Conservation (phyloP, 208 protist species). For the Entamoeba invadens region DNA sequence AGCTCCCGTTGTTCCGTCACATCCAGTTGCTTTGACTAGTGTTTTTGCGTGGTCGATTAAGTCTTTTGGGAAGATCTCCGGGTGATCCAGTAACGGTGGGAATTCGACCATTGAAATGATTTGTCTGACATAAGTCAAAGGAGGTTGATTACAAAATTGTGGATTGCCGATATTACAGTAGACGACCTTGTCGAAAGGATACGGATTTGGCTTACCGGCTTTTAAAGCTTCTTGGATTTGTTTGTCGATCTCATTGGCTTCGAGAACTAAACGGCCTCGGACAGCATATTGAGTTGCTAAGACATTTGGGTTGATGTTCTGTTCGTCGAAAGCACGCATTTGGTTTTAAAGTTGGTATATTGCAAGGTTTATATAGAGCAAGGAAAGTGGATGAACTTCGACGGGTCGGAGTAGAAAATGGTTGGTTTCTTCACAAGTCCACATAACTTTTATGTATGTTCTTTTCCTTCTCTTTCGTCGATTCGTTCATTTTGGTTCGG, state of each 20-base stretch:
- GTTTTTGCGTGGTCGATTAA: constrained; percentile 59
- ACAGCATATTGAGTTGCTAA: constrained; percentile 57
- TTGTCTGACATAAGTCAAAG: constrained; percentile 77
- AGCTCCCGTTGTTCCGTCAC: constrained; percentile 29
- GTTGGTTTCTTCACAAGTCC: too few species aligned
- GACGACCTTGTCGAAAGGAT: constrained; percentile 65
- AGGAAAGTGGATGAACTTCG: too few species aligned
- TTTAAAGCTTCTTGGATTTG: constrained; percentile 23
- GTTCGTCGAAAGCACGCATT: not conserved
- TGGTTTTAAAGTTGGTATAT: too few species aligned
- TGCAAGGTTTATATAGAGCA: too few species aligned
- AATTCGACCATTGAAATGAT: constrained; percentile 46
- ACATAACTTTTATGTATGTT: too few species aligned
- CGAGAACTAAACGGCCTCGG: constrained; percentile 47
- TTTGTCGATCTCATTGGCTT: constrained; percentile 41
- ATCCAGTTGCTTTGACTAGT: constrained; percentile 43
- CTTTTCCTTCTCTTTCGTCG: too few species aligned
- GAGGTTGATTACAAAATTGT: constrained; percentile 74
- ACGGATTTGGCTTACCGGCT: not conserved
- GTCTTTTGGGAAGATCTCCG: constrained; percentile 58
- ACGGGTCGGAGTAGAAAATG: too few species aligned
- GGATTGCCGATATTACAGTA: constrained; percentile 98
- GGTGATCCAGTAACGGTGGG: constrained; percentile 44
- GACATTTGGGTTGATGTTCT: constrained; percentile 4
- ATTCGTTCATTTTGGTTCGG: too few species aligned